Percentiles rank a stretch among this genome's conserved stretches.
Conservation (phyloP, 108 stramenopile genomes). For the Fragilaria crotonensis region DNA sequence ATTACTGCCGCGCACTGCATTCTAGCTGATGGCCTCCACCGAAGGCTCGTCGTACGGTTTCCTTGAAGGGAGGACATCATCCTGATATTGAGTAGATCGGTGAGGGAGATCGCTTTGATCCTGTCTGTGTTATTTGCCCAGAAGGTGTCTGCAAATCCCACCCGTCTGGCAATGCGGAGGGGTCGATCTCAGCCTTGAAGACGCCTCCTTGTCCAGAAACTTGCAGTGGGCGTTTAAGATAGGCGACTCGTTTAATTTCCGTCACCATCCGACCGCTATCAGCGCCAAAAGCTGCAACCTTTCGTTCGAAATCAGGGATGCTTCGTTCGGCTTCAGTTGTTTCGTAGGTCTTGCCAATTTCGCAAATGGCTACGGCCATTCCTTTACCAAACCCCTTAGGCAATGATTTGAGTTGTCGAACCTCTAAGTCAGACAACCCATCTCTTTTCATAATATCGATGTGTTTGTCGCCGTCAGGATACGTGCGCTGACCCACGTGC, state of each 20-base stretch:
- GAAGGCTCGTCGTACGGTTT: no score
- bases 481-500: conserved; percentile 68
- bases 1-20: no score
- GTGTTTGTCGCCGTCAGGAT: conserved; percentile 69
- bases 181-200: conserved; percentile 50
- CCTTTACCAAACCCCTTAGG: conserved; percentile 54
- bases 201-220: conserved; percentile 45
- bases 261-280: conserved; percentile 60
- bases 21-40: no score
- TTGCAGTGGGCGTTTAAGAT: conserved; percentile 40
- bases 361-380: conserved; percentile 58
- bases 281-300: conserved; percentile 51
- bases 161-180: conserved; percentile 46
- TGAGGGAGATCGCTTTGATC: no score
- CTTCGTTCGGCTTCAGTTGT: conserved; percentile 41
- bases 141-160: no score
- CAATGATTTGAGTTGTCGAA: conserved; percentile 41
- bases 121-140: no score
- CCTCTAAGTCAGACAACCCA: conserved; percentile 41
- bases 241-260: conserved; percentile 54
- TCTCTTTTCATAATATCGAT: conserved; percentile 58
- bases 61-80: no score
- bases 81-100: no score
- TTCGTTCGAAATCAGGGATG: conserved; percentile 51
- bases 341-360: conserved; percentile 65